Evolutionary conservation across 208 protist genomes (phyloP).

Genomic region (Balamuthia mandrillaris): DNA sequence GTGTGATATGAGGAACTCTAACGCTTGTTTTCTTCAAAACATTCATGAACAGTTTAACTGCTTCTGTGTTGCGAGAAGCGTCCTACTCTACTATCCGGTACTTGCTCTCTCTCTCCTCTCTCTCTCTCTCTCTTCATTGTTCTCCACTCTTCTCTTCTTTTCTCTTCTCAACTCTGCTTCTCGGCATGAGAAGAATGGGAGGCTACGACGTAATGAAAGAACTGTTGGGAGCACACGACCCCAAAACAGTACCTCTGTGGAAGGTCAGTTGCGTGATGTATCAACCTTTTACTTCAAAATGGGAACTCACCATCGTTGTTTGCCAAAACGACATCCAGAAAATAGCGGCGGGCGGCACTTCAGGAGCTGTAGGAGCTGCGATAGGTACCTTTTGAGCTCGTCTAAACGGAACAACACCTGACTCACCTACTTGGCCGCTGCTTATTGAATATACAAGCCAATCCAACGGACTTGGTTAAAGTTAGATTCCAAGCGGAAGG

Average conservation of each 20-base stretch:
- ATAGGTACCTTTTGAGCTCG: too few relatives aligned
- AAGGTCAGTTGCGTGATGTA: too few relatives aligned
- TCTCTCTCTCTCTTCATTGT: not conserved
- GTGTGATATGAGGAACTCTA: too few relatives aligned
- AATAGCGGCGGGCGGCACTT: slow-evolving; percentile 7
- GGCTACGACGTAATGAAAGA: slow-evolving; percentile 16
- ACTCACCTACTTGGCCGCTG: too few relatives aligned
- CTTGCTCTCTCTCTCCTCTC: too few relatives aligned
- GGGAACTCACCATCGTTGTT: too few relatives aligned
- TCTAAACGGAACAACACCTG: too few relatives aligned
- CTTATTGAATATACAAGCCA: too few relatives aligned
- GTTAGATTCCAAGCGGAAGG: slow-evolving; percentile 8
- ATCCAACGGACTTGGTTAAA: slow-evolving; percentile 29
- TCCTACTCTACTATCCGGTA: slow-evolving; percentile 22
- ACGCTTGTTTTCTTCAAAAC: not conserved
- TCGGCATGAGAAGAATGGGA: slow-evolving; percentile 11
- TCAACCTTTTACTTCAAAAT: too few relatives aligned
- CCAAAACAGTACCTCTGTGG: not conserved
- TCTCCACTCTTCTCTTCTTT: too few relatives aligned
- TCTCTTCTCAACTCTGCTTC: not conserved
- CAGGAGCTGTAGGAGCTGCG: not conserved
- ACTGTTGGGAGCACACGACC: not conserved
- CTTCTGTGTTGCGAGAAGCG: not conserved
- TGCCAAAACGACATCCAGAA: too few relatives aligned
- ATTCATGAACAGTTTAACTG: not conserved